These are phyloP conservation scores for Martiniozyma abietophila DNA, from an alignment of 805 yeast genomes.

Conservation along the genomic window DNA sequence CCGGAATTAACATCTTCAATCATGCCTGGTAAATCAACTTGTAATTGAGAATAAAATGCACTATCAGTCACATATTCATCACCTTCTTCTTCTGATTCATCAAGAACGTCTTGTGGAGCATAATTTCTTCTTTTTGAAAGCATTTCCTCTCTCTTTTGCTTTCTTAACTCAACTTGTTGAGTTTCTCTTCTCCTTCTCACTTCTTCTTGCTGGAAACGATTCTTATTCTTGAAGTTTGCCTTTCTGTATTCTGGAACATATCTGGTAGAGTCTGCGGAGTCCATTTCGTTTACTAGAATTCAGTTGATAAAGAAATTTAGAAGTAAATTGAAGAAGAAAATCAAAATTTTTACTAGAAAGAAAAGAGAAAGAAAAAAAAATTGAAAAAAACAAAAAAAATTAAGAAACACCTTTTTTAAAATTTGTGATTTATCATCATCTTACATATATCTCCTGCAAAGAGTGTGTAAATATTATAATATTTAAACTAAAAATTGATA, in stretches of 20 bases:
- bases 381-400: neutral
- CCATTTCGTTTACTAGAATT: conserved; percentile 37
- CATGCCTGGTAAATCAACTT: conserved; percentile 75
- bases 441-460: too few relatives aligned
- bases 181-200: conserved; percentile 96
- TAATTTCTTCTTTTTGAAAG: conserved; percentile 89
- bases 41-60: conserved; percentile 38
- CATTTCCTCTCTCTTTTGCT: conserved; percentile 93
- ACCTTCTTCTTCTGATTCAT: conserved; percentile 46
- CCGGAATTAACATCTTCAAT: conserved; percentile 67
- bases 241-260: conserved; percentile 97
- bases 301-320: neutral
- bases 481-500: too few relatives aligned
- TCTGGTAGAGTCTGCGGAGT: conserved; percentile 61
- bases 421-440: too few relatives aligned
- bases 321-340: neutral
- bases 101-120: conserved; percentile 32
- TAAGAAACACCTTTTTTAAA: too few relatives aligned
- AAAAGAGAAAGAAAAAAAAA: neutral
- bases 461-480: too few relatives aligned
- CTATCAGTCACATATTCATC: conserved; percentile 27
- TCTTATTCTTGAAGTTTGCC: conserved; percentile 90
- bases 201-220: conserved; percentile 90
- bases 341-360: too few relatives aligned
- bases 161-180: conserved; percentile 92